Conservation (phyloP, 176 grass and related monocot genomes). For the Canna indica region DNA sequence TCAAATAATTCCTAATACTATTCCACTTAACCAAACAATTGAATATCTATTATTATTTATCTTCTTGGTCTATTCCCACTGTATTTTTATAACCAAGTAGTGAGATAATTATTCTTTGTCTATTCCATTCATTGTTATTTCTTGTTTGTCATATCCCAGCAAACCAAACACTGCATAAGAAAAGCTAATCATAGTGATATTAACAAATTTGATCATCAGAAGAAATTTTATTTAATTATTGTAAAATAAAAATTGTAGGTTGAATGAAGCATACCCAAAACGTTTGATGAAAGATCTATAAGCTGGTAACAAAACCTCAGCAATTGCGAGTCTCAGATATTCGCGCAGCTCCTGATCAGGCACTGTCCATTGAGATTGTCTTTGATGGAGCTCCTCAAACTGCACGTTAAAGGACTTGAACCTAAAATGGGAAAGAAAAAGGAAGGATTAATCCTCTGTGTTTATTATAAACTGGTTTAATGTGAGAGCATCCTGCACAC, state of each 20-base stretch:
- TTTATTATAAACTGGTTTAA: background rate
- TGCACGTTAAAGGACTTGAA: conserved; percentile 73
- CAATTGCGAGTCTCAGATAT: conserved; percentile 72
- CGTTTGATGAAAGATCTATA: conserved; percentile 85
- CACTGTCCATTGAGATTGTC: conserved; percentile 79
- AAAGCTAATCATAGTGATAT: too few relatives aligned
- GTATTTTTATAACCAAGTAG: too few relatives aligned
- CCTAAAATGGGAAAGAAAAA: conserved; percentile 19
- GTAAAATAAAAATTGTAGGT: background rate
- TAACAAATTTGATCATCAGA: too few relatives aligned
- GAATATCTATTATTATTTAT: too few relatives aligned
- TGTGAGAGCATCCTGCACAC: conserved; percentile 11
- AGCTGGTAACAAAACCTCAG: conserved; percentile 79
- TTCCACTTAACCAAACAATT: too few relatives aligned
- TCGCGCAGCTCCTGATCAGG: conserved; percentile 80
- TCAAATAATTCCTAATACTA: too few relatives aligned
- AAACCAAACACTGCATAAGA: background rate
- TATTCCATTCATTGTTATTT: too few relatives aligned
- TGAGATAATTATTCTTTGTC: too few relatives aligned
- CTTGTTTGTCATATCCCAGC: too few relatives aligned
- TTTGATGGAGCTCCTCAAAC: conserved; percentile 89
- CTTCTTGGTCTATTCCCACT: too few relatives aligned
- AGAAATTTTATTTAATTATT: too few relatives aligned
- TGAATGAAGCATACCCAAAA: conserved; percentile 60
- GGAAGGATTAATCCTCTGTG: background rate